Percentiles rank a stretch among this genome's conserved stretches.
phyloP scores from a whole-genome alignment of 2,329 filamentous ascomycete species.

The Coniochaeta pulveracea region DNA sequence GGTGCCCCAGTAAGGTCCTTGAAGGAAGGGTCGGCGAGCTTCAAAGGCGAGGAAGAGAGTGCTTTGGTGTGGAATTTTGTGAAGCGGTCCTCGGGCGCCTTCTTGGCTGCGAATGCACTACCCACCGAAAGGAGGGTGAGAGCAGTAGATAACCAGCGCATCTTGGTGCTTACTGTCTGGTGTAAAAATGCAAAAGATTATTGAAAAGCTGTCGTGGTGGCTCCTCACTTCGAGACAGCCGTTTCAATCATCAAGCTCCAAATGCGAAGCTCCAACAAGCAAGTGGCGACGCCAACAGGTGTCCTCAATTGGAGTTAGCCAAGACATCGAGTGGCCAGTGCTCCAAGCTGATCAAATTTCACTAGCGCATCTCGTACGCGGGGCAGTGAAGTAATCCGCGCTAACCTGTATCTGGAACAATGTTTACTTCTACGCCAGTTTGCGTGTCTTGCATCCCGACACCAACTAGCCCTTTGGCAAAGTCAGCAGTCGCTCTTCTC shows the following conservation, averaged over 20 bases:
- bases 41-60: constrained; percentile 54
- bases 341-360: not conserved
- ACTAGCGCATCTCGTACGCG: not conserved
- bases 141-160: constrained; percentile 57
- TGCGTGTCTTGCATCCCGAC: no score
- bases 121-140: constrained; percentile 51
- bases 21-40: constrained; percentile 69
- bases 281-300: constrained; percentile 1
- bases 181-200: constrained; percentile 3
- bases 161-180: constrained; percentile 27
- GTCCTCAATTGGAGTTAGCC: constrained; percentile 5
- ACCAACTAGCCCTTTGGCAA: no score
- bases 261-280: not conserved
- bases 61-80: constrained; percentile 58
- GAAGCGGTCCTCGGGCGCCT: constrained; percentile 50
- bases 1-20: constrained; percentile 63
- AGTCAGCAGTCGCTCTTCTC: no score
- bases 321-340: no score
- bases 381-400: not conserved
- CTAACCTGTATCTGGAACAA: not conserved
- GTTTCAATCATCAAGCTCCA: not conserved
- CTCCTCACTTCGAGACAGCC: no score
- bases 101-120: constrained; percentile 47
- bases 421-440: constrained; percentile 3
- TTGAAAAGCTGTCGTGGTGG: constrained; percentile 5